Evolutionary conservation across 805 yeast genomes (phyloP), one percentile per base, ranked within the genome.

Genomic region (Komagataella ulmi): DNA sequence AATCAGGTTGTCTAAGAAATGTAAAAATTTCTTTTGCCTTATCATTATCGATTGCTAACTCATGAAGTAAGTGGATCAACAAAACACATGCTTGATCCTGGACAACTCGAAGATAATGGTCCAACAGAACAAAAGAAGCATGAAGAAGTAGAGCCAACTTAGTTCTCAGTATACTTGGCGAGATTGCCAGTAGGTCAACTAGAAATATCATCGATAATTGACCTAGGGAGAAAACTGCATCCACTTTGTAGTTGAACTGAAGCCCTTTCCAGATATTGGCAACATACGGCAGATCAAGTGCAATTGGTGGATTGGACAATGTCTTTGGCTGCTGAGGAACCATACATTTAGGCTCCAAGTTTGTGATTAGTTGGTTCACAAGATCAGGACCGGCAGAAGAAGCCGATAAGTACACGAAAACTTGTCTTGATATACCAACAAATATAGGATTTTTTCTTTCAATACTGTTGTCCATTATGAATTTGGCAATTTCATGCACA

Each of bases 271-370:
- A 73, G 17, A 89, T 69, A 59, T 88, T 77, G 0, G 96, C 95
- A 54, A 86, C 75, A 61, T 88, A 89, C 0, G 95, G 95, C 53
- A 81, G 75, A 6, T 69, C 70, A 3, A 61, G 61, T 5, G 65
- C 66, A 46, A 67, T 68, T 3, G 58, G 56, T 3, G 65, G 60
- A 44, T 73, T 76, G 19, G 81, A 79, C 17, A 24, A 24, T 14
- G 51, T 23, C 12, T 21, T 48, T 7, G 24, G 17, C 7, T 30
- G 44, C 12, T 12, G 49, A n/a, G 51, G 51, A n/a, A 93, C 82
- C 95, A 91, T 88, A 4, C 83, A 73, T 57, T 81, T 85, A 2
- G 98, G 97, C 57, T 85, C 86, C 47, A 93, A 69, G 57, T 86
- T 84, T 3, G 71, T 69, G 21, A 89, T 69, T 53, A 95, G 69